phyloP scores from a whole-genome alignment of 306 rosid genomes.

The Myrica gale region DNA sequence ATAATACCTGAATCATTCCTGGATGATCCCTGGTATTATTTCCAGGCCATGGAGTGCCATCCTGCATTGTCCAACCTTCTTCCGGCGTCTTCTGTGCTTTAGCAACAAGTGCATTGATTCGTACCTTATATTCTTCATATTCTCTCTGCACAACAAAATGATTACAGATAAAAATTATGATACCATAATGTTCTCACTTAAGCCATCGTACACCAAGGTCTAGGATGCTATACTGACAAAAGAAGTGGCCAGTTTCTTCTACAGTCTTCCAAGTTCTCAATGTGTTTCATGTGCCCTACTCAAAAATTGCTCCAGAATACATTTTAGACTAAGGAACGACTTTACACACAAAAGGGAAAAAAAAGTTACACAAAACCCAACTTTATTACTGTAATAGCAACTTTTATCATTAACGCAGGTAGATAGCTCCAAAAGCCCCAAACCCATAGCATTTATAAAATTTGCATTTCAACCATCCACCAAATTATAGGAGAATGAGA shows the following conservation, averaged over 20 bases:
- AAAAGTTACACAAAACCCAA: background rate
- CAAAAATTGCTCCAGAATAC: background rate
- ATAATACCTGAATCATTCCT: conserved; percentile 95
- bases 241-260: background rate
- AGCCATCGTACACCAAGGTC: background rate
- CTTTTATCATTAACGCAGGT: background rate
- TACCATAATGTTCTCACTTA: background rate
- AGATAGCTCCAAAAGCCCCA: background rate
- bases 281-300: background rate
- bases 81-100: conserved; percentile 98
- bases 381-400: background rate
- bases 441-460: background rate
- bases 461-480: background rate
- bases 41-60: conserved; percentile 99
- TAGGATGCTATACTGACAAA: background rate
- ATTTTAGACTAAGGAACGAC: background rate
- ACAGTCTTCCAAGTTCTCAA: background rate
- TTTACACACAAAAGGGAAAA: background rate
- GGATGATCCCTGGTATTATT: conserved; percentile 99
- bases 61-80: conserved; percentile 99
- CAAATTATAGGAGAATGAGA: background rate
- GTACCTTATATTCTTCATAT: conserved; percentile 93
- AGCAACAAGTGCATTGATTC: conserved; percentile 88
- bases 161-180: background rate
- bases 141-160: conserved; percentile 68